phyloP scores from a whole-genome alignment of 1,284 basidiomycete species.

The Wolfiporia cocos region DNA sequence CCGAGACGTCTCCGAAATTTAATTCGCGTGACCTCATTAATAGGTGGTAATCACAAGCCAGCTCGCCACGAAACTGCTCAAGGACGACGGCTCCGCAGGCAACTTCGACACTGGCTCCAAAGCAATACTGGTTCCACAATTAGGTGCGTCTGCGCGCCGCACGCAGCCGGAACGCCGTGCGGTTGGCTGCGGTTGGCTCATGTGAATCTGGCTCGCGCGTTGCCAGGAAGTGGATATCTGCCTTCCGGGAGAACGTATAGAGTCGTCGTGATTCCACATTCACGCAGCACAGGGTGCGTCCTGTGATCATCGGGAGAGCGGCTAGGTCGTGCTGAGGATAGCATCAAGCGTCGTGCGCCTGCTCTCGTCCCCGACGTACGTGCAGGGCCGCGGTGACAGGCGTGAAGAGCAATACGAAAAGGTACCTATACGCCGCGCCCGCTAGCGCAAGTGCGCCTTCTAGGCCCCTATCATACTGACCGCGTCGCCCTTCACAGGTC shows the following conservation, averaged over 20 bases:
- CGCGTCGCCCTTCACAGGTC: constrained; percentile 12
- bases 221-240: constrained; percentile 24
- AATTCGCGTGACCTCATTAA: constrained; percentile 3
- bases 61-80: constrained; percentile 59
- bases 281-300: constrained; percentile 30
- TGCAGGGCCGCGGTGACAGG: constrained; percentile 14
- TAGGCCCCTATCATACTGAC: too few relatives aligned
- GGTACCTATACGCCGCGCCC: constrained; percentile 19
- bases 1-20: constrained; percentile 1
- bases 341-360: constrained; percentile 29
- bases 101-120: constrained; percentile 57
- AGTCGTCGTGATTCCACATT: constrained; percentile 30
- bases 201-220: not conserved
- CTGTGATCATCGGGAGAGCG: too few relatives aligned
- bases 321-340: too few relatives aligned
- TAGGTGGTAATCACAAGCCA: constrained; percentile 65
- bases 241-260: constrained; percentile 29
- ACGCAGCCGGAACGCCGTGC: constrained; percentile 1
- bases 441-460: too few relatives aligned
- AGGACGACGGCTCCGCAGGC: constrained; percentile 52
- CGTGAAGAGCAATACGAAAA: constrained; percentile 27
- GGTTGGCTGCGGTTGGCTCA: not conserved
- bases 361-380: constrained; percentile 25
- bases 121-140: constrained; percentile 57
- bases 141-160: constrained; percentile 35